Evolutionary conservation across 257 asterid species (phyloP).

Genomic region (Capsicum chinense): DNA sequence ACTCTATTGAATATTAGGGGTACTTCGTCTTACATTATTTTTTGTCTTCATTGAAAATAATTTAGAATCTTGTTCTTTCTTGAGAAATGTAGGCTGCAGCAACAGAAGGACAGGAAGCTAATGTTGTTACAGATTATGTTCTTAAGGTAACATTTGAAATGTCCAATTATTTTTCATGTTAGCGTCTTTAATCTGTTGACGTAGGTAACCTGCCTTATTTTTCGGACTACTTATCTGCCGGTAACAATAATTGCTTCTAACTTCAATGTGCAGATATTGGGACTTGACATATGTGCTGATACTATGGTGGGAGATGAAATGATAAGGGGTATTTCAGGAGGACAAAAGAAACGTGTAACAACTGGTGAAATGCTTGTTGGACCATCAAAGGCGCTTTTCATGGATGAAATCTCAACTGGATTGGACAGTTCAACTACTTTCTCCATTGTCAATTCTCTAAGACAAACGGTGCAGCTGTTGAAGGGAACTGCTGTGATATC

Average conservation of each 20-base stretch:
- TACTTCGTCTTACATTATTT: not conserved
- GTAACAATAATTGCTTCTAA: not conserved
- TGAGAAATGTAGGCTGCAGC: constrained; percentile 45
- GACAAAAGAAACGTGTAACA: constrained; percentile 50
- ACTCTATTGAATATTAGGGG: not conserved
- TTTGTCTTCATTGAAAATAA: not conserved
- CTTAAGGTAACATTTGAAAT: constrained; percentile 37
- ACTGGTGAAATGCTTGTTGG: constrained; percentile 69
- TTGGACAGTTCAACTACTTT: constrained; percentile 69
- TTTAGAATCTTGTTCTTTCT: not conserved
- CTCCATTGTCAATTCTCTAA: constrained; percentile 58
- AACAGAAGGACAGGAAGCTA: constrained; percentile 50
- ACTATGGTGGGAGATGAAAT: constrained; percentile 51
- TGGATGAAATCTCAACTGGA: constrained; percentile 77
- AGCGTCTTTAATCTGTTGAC: not conserved
- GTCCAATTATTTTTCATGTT: not conserved
- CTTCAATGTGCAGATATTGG: constrained; percentile 37
- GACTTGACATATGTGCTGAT: constrained; percentile 50
- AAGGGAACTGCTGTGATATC: constrained; percentile 74
- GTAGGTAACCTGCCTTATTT: not conserved
- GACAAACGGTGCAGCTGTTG: constrained; percentile 60
- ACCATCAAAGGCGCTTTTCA: constrained; percentile 68
- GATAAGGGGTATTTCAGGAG: constrained; percentile 51
- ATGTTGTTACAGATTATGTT: constrained; percentile 46
- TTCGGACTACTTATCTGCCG: not conserved